Evolutionary conservation across 1,284 basidiomycete genomes (phyloP).

Genomic region (Volvariella volvacea): DNA sequence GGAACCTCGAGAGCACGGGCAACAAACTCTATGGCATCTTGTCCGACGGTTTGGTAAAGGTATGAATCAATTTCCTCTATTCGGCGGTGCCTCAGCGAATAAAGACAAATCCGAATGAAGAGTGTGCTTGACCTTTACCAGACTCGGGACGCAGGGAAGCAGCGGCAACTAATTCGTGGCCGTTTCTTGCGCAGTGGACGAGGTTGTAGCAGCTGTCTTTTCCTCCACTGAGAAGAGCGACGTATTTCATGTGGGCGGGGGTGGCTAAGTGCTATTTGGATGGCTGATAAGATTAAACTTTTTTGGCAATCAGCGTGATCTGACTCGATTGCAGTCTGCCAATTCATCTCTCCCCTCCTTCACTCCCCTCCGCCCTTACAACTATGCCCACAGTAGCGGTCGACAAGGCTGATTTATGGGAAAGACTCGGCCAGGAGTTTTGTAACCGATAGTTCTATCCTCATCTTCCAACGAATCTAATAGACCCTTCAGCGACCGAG

Average conservation of each 20-base stretch:
- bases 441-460: slow-evolving; percentile 44
- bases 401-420: slow-evolving; percentile 93
- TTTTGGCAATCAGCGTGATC: slow-evolving; percentile 14
- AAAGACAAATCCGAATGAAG: slow-evolving; percentile 14
- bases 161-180: slow-evolving; percentile 85
- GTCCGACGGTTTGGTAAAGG: slow-evolving; percentile 97
- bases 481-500: slow-evolving; percentile 59
- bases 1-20: slow-evolving; percentile 85
- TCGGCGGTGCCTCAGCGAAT: slow-evolving; percentile 6
- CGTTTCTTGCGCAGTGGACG: slow-evolving; percentile 81
- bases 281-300: slow-evolving; percentile 10
- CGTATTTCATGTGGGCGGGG: slow-evolving; percentile 72
- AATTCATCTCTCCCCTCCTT: slow-evolving; percentile 10
- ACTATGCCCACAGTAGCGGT: slow-evolving; percentile 93
- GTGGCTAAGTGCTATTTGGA: slow-evolving; percentile 13
- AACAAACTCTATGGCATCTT: slow-evolving; percentile 87
- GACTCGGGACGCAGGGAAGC: slow-evolving; percentile 82
- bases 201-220: slow-evolving; percentile 99
- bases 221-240: slow-evolving; percentile 93
- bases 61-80: slow-evolving; percentile 98
- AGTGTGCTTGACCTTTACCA: slow-evolving; percentile 66
- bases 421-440: slow-evolving; percentile 80
- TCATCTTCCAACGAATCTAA: slow-evolving; percentile 5
- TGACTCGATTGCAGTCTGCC: slow-evolving; percentile 15
- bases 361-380: slow-evolving; percentile 10